A percentile compares a stretch with the other conserved stretches of the same genome.
These are phyloP conservation scores for Boletus subparvulus DNA, from an alignment of 768 basidiomycete species.

Conservation along the genomic window DNA sequence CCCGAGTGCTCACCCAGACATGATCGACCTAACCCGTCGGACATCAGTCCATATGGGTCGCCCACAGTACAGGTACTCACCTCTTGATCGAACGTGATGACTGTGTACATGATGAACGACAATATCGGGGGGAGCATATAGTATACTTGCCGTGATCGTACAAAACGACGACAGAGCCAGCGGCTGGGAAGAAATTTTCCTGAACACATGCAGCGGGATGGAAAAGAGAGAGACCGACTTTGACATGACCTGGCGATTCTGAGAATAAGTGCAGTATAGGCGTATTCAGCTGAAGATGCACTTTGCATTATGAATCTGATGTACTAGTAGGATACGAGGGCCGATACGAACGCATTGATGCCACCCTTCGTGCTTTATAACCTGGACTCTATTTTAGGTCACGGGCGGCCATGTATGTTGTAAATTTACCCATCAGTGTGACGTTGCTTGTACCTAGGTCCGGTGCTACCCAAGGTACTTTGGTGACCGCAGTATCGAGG, in stretches of 20 bases:
- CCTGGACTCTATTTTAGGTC: too few species aligned
- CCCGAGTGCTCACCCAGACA: constrained; percentile 16
- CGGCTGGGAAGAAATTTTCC: neutral
- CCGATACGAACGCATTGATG: neutral
- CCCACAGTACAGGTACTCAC: neutral
- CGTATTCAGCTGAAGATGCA: neutral
- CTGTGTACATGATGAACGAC: neutral
- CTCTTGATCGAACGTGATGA: constrained; percentile 17
- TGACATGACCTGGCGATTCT: constrained; percentile 8
- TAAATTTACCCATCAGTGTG: too few species aligned
- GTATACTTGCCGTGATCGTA: constrained; percentile 21
- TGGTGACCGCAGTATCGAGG: too few species aligned
- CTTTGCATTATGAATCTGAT: neutral
- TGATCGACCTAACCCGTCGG: constrained; percentile 11
- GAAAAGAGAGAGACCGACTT: constrained; percentile 1
- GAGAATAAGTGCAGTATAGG: constrained; percentile 1
- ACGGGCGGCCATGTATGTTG: too few species aligned
- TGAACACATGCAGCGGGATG: neutral
- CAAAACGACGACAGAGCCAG: constrained; percentile 8
- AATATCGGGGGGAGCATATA: neutral
- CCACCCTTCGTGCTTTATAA: too few species aligned
- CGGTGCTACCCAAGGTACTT: too few species aligned
- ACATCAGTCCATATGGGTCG: neutral
- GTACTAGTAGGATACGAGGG: neutral
- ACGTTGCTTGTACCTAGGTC: too few species aligned